Conservation (phyloP, 192 early-diverging fungal genomes). For the Entomortierella chlamydospora region DNA sequence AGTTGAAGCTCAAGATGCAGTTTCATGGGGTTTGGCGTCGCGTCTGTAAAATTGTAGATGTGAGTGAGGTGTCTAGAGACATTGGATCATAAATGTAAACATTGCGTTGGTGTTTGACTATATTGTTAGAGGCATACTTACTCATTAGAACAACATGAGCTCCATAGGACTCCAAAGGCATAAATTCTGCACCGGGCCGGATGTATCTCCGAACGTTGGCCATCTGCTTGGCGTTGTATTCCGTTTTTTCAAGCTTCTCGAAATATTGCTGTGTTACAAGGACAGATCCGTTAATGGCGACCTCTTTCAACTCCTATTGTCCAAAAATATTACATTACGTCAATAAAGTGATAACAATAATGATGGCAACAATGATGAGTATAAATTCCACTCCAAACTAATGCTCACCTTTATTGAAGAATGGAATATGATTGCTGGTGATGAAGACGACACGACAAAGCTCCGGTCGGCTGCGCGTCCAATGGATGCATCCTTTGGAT, state of each 20-base stretch:
- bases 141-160: slow-evolving; percentile 47
- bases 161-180: slow-evolving; percentile 29
- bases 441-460: slow-evolving; percentile 28
- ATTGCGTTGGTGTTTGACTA: too few relatives aligned
- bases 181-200: slow-evolving; percentile 15
- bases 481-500: slow-evolving; percentile 19
- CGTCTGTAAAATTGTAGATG: slow-evolving; percentile 30
- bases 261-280: slow-evolving; percentile 42
- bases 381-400: too few relatives aligned
- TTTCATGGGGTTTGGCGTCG: slow-evolving; percentile 48
- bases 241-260: slow-evolving; percentile 2
- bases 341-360: background rate
- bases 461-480: slow-evolving; percentile 22
- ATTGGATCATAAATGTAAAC: too few relatives aligned
- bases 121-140: slow-evolving; percentile 11
- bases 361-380: background rate
- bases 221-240: slow-evolving; percentile 27
- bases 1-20: slow-evolving; percentile 57
- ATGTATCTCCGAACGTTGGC: slow-evolving; percentile 22
- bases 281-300: slow-evolving; percentile 13
- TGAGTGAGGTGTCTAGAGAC: too few relatives aligned
- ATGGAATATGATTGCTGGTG: slow-evolving; percentile 58
- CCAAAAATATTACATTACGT: background rate
- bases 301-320: slow-evolving; percentile 16
- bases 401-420: slow-evolving; percentile 45